These are phyloP conservation scores for Peniophora sp. DNA, from an alignment of 1,284 basidiomycete species.

Conservation along the genomic window DNA sequence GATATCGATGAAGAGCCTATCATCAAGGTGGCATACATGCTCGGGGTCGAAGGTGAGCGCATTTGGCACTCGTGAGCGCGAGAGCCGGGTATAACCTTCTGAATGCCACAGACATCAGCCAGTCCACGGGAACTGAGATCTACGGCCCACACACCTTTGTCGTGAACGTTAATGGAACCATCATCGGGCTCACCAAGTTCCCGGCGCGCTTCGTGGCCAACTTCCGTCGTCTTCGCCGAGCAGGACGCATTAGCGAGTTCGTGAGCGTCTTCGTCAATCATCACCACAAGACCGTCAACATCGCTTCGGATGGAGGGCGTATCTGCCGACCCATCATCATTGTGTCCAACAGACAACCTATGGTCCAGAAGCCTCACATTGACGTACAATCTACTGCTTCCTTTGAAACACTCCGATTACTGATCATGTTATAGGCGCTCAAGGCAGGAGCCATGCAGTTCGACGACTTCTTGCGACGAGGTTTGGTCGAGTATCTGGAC, in stretches of 20 bases:
- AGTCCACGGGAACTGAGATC: constrained; percentile 93
- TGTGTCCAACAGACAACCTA: constrained; percentile 78
- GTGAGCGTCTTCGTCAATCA: constrained; percentile 96
- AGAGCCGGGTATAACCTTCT: background rate
- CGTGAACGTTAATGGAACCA: constrained; percentile 95
- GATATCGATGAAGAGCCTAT: constrained; percentile 97
- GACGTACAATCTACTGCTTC: constrained; percentile 34
- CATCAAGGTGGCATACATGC: constrained; percentile 83
- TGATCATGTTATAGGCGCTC: constrained; percentile 4
- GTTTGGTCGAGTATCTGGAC: constrained; percentile 99
- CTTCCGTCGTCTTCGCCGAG: constrained; percentile 89
- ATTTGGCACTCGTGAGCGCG: constrained; percentile 8
- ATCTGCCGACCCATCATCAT: constrained; percentile 99
- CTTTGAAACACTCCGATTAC: background rate
- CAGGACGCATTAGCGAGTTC: constrained; percentile 92
- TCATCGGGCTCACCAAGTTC: constrained; percentile 88
- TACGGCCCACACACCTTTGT: constrained; percentile 89
- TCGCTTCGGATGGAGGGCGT: constrained; percentile 95
- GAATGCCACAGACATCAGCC: constrained; percentile 67
- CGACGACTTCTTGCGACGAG: constrained; percentile 90
- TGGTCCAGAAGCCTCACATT: constrained; percentile 81
- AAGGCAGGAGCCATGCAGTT: constrained; percentile 85
- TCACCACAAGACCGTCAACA: constrained; percentile 93
- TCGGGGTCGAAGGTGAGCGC: constrained; percentile 84
- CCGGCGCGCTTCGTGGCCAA: constrained; percentile 83